Base-by-base conservation (phyloP, 2,329 filamentous ascomycete genomes). In the Parastagonospora avenae region DNA sequence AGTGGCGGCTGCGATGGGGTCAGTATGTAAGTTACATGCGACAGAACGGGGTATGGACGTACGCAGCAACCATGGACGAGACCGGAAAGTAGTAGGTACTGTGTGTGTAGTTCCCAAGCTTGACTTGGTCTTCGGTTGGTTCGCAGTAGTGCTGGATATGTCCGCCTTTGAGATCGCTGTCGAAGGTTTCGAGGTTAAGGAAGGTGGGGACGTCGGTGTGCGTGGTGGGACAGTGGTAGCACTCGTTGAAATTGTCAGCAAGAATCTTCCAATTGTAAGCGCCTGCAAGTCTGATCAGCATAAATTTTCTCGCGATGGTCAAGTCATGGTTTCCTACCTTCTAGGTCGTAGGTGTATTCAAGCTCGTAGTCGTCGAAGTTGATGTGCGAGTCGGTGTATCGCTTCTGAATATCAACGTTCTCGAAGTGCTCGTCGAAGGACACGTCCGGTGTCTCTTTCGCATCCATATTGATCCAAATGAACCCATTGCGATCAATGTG, bases 161-260 rank as follows among this genome's bases (percentile, higher is more conserved):
- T 4, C 62, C 63, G 9, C 54, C 60, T 5, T 57, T 57, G 6
- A 62, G 54, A 11, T 63, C 60, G 32, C 55, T 59, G 35, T 59
- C 55, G 68, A 85, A 85, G 0, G 78, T 78, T 48, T 78, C 76
- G 24, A 85, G 76, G 52, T 85, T 80, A 16, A 83, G 77, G 32
- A 85, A 77, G 28, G 76, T 74, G 2, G 80, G 76, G 24, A 85
- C 82, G 47, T 83, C 81, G 2, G 84, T 82, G 57, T 85, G 83
- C 0, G 82, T 79, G 0, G 80, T 81, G 14, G 79, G 78, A 72
- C 82, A 85, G 72, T 86, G 83, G 58, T 86, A 87, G 63, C 83
- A 86, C 65, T 84, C 83, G 66, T 87, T 87, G 75, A 85, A 87
- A 73, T 86, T 85, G 64, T 86, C 84, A 8, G 60, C 46, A 6